A percentile compares a stretch with the other conserved stretches of the same genome.
Evolutionary conservation across 2,329 filamentous ascomycete species (phyloP).

Genomic region (Claviceps arundinis): DNA sequence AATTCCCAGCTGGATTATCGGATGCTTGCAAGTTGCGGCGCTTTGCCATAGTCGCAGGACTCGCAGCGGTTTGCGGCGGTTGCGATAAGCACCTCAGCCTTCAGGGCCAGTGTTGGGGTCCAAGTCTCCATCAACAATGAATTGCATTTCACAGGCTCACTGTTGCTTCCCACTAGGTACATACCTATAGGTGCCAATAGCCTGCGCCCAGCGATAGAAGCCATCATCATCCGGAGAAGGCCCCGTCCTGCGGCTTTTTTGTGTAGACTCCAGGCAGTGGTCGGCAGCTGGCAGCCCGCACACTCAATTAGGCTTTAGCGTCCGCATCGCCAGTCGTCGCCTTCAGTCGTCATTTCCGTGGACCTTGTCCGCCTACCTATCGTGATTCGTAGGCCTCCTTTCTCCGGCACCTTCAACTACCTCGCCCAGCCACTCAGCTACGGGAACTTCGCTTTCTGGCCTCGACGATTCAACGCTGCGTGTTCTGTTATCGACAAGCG

Average conservation of each 20-base stretch:
- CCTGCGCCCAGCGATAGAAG: too few relatives aligned
- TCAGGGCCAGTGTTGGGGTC: too few relatives aligned
- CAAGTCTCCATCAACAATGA: too few relatives aligned
- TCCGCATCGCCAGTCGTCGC: neutral
- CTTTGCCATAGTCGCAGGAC: too few relatives aligned
- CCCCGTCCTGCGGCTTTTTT: neutral
- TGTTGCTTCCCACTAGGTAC: too few relatives aligned
- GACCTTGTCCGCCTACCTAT: neutral
- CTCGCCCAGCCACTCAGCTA: neutral
- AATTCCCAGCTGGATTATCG: constrained; percentile 9
- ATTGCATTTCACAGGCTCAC: too few relatives aligned
- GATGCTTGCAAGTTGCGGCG: too few relatives aligned
- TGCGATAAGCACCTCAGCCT: too few relatives aligned
- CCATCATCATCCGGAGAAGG: neutral
- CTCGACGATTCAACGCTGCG: neutral
- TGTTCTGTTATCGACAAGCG: neutral
- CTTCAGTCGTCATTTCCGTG: neutral
- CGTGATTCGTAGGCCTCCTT: neutral
- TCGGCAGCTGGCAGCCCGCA: neutral
- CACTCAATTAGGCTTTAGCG: neutral
- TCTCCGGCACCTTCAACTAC: neutral
- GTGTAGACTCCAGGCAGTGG: neutral
- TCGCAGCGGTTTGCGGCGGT: too few relatives aligned
- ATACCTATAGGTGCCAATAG: too few relatives aligned
- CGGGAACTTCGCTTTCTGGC: neutral